These are phyloP conservation scores for Hippophae rhamnoides DNA, from an alignment of 306 rosid species.

Conservation along the genomic window DNA sequence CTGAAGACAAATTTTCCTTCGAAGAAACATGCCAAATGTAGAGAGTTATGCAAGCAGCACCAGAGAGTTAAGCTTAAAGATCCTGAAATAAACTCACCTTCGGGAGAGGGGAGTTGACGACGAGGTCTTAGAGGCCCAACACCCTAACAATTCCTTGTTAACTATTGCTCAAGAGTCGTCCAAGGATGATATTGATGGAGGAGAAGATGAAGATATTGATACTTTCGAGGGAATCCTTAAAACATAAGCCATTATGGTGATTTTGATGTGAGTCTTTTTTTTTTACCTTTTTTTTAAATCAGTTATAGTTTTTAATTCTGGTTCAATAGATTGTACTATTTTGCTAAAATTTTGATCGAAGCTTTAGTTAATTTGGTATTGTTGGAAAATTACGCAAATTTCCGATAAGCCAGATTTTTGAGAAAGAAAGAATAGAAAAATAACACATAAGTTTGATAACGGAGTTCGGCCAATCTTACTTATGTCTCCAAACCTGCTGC, in stretches of 20 bases:
- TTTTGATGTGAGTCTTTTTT: slow-evolving; percentile 31
- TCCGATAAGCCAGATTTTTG: no score
- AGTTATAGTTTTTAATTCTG: neutral
- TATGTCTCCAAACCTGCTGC: no score
- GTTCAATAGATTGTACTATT: neutral
- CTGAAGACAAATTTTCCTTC: slow-evolving; percentile 33
- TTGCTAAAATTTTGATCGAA: neutral
- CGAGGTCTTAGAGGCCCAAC: slow-evolving; percentile 26
- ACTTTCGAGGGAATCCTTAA: slow-evolving; percentile 50
- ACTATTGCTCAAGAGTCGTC: slow-evolving; percentile 12
- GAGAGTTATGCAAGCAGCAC: slow-evolving; percentile 41
- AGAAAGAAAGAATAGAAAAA: no score
- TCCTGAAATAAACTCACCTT: slow-evolving; percentile 59
- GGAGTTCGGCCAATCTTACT: no score
- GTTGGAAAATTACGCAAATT: no score
- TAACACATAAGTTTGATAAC: no score
- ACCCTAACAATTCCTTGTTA: slow-evolving; percentile 21
- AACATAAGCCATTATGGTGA: slow-evolving; percentile 33
- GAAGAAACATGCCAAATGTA: slow-evolving; percentile 39
- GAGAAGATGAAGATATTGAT: slow-evolving; percentile 42
- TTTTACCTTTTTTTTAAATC: neutral
- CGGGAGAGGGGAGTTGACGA: slow-evolving; percentile 60
- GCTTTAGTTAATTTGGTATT: no score
- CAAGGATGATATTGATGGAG: slow-evolving; percentile 3
- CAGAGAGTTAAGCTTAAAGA: slow-evolving; percentile 67